Base-by-base conservation (phyloP, 2,329 filamentous ascomycete species). In the Gaeumannomyces tritici region DNA sequence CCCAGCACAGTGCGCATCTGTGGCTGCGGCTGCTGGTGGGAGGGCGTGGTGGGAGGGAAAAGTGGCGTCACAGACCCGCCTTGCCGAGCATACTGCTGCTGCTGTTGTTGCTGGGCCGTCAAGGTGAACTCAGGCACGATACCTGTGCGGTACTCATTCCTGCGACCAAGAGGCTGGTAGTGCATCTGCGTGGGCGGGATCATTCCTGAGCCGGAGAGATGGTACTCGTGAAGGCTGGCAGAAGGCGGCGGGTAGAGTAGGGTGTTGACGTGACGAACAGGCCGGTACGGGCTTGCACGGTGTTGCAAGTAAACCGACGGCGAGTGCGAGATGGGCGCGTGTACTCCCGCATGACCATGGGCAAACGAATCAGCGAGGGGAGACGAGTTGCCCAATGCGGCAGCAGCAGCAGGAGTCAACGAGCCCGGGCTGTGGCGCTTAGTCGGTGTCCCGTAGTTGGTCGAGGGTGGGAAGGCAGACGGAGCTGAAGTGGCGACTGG, bases 201-300 rank as follows among this genome's bases (percentile, higher is more conserved):
- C 29, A 69, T 62, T 21, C n/a, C 42, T 12, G 54, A 47, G 1
- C 65, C 70, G 12, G 74, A 69, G 7, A 90, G 78, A 66, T 89
- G 81, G 71, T 91, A 89, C 68, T 89, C 83, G 66, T 93, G 88
- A 65, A 96, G 83, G 9, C 91, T 91, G 11, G 86, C 82, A 28
- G 90, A 89, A 0, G 92, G 90, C 8, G 92, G 91, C 35, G 93
- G 93, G 63, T 95, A 91, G 33, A 97, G 80, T n/a, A 98, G 83
- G 0, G 91, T 96, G 68, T 95, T 92, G 64, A 97, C 91, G 64
- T 91, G 85, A 61, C 93, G 89, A 54, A 97, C 89, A 1, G 93
- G 93, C 66, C 91, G 90, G 75, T 98, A 98, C 3, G 95, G 95
- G 62, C 93, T 98, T 66, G 90, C 88, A 63, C 95, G 85, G 72